Conservation (phyloP, 2,329 filamentous ascomycete genomes). For the Sclerotinia trifoliorum region DNA sequence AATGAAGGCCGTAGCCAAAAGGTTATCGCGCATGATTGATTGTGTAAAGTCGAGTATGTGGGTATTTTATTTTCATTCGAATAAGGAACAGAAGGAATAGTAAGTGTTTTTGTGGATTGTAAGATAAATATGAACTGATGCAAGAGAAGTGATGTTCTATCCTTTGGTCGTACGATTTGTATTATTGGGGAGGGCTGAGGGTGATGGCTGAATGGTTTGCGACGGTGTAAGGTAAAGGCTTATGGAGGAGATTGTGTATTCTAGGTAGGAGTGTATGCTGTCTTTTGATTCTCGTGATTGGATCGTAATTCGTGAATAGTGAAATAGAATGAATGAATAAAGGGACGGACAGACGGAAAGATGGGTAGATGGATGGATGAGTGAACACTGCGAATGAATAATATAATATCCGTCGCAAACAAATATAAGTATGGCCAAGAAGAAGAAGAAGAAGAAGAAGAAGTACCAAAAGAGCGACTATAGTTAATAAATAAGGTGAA, state of each 20-base stretch:
- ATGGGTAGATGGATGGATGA: background rate
- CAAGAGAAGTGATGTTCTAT: background rate
- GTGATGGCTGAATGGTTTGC: background rate
- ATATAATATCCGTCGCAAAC: background rate
- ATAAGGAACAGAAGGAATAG: background rate
- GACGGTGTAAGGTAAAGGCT: background rate
- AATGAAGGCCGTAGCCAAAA: constrained; percentile 5
- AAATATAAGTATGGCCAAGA: background rate
- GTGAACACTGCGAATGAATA: too few relatives aligned
- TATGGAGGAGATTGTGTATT: background rate
- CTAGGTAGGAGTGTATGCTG: background rate
- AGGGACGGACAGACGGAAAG: too few relatives aligned
- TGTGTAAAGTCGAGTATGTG: background rate
- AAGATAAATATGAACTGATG: background rate
- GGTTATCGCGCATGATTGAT: constrained; percentile 20
- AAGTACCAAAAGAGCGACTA: constrained; percentile 10
- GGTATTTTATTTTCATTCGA: background rate
- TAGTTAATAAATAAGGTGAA: constrained; percentile 8
- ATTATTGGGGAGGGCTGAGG: background rate
- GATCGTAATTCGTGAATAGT: background rate
- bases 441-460: background rate
- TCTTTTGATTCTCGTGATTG: background rate
- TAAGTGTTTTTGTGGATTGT: background rate
- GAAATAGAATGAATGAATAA: background rate
- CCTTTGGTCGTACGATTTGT: background rate